Conservation (phyloP, 345 rosid genomes). For the Boechera retrofracta region DNA sequence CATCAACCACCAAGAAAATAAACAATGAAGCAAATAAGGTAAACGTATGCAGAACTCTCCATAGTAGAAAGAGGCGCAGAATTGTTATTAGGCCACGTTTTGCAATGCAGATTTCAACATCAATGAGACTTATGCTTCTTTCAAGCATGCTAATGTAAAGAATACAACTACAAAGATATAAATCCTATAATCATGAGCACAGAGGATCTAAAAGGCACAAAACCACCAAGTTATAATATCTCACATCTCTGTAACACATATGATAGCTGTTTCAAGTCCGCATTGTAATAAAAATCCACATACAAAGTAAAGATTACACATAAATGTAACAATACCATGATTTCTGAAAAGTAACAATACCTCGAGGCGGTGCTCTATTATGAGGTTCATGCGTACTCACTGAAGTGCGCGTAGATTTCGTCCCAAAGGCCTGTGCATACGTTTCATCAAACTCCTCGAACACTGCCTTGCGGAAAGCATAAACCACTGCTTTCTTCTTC, state of each 20-base stretch:
- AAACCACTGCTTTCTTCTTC: constrained; percentile 68
- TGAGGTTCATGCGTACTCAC: constrained; percentile 46
- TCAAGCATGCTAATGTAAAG: constrained; percentile 21
- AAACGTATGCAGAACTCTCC: not conserved
- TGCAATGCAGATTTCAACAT: constrained; percentile 11
- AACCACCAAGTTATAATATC: constrained; percentile 4
- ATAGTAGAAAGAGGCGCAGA: not conserved
- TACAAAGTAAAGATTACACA: not conserved
- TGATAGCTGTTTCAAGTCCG: not conserved
- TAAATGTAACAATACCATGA: constrained; percentile 27
- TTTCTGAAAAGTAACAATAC: constrained; percentile 50
- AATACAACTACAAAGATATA: not conserved
- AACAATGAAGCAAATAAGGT: constrained; percentile 21
- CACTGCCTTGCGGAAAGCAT: constrained; percentile 75
- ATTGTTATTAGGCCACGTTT: not conserved
- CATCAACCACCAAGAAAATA: constrained; percentile 22
- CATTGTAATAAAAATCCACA: not conserved
- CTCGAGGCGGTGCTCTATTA: constrained; percentile 63
- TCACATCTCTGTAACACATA: constrained; percentile 23
- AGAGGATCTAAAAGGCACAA: constrained; percentile 31
- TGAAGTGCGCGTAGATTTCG: constrained; percentile 51
- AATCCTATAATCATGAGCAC: not conserved
- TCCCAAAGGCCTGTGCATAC: constrained; percentile 97
- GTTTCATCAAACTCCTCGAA: constrained; percentile 99
- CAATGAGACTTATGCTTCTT: constrained; percentile 7